These are phyloP conservation scores for Aspergillus eucalypticola DNA, from an alignment of 2,329 filamentous ascomycete genomes.

Conservation along the genomic window DNA sequence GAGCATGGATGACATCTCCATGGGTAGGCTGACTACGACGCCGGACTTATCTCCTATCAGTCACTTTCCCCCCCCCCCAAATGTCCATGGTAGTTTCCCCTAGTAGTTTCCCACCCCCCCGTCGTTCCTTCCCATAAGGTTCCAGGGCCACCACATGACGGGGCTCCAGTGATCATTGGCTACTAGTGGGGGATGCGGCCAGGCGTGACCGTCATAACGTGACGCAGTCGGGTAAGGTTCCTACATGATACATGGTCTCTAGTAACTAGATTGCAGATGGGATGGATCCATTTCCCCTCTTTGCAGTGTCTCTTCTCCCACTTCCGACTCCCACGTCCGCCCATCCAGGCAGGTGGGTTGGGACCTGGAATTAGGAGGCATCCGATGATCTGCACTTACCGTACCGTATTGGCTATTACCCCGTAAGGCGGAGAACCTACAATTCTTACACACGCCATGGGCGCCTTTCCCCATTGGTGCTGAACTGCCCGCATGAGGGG, in stretches of 20 bases:
- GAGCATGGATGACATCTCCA: slow-evolving; percentile 25
- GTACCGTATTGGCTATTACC: slow-evolving; percentile 1
- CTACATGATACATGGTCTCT: slow-evolving; percentile 2
- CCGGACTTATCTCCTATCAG: slow-evolving; percentile 17
- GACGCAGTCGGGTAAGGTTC: slow-evolving; percentile 11
- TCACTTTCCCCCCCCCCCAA: background rate
- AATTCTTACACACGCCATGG: background rate
- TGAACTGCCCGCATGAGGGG: slow-evolving; percentile 21
- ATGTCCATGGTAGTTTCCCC: too few species aligned
- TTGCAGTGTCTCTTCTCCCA: too few species aligned
- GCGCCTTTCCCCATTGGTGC: slow-evolving; percentile 8
- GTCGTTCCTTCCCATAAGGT: slow-evolving; percentile 3
- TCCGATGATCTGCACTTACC: slow-evolving; percentile 7
- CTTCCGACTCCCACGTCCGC: too few species aligned
- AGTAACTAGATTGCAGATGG: too few species aligned
- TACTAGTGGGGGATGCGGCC: background rate
- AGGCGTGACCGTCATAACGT: slow-evolving; percentile 12
- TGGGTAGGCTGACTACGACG: slow-evolving; percentile 20
- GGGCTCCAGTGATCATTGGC: slow-evolving; percentile 13
- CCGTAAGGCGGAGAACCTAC: slow-evolving; percentile 2
- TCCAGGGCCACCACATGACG: slow-evolving; percentile 15
- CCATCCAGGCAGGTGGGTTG: background rate
- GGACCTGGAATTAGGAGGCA: background rate
- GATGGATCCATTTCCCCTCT: too few species aligned
- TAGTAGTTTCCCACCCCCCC: background rate